Evolutionary conservation across 1,284 basidiomycete genomes (phyloP).

Genomic region (Leccinum angustisporum): DNA sequence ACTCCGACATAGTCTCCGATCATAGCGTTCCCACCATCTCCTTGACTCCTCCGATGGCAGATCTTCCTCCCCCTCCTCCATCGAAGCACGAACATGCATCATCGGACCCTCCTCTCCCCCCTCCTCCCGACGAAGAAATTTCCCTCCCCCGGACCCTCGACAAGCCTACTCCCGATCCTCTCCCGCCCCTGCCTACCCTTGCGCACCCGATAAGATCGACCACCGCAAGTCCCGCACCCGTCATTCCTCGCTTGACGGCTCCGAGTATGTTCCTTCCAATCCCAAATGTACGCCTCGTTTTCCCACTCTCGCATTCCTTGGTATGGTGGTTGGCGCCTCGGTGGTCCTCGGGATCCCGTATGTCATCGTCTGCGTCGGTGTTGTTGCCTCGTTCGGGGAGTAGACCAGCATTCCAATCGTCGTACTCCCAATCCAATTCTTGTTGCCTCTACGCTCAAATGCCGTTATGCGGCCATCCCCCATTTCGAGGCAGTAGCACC

Average conservation of each 20-base stretch:
- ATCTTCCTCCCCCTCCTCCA: slow-evolving; percentile 19
- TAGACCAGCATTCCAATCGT: not conserved
- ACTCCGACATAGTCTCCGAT: slow-evolving; percentile 17
- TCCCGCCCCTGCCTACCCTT: slow-evolving; percentile 12
- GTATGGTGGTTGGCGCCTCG: slow-evolving; percentile 60
- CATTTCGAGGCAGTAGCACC: slow-evolving; percentile 7
- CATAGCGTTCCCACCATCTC: not conserved
- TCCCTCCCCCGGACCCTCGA: slow-evolving; percentile 35
- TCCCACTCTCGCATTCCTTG: slow-evolving; percentile 43
- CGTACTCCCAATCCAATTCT: not conserved
- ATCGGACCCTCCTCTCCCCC: not conserved
- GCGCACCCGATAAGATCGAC: slow-evolving; percentile 38
- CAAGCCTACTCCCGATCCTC: slow-evolving; percentile 25
- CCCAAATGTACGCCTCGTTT: slow-evolving; percentile 65
- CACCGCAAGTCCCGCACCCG: slow-evolving; percentile 29
- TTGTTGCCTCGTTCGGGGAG: slow-evolving; percentile 10
- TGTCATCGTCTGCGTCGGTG: slow-evolving; percentile 34
- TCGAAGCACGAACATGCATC: not conserved
- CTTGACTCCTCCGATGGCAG: slow-evolving; percentile 11
- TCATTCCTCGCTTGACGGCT: slow-evolving; percentile 56
- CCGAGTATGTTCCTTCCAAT: slow-evolving; percentile 81
- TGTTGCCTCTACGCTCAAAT: slow-evolving; percentile 3
- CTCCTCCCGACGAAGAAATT: not conserved
- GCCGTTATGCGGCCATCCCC: not conserved
- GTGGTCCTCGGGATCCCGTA: slow-evolving; percentile 20